Evolutionary conservation across 164 flowering plant species (phyloP), one percentile per base, ranked within the genome.

Genomic region (Liquidambar formosana): DNA sequence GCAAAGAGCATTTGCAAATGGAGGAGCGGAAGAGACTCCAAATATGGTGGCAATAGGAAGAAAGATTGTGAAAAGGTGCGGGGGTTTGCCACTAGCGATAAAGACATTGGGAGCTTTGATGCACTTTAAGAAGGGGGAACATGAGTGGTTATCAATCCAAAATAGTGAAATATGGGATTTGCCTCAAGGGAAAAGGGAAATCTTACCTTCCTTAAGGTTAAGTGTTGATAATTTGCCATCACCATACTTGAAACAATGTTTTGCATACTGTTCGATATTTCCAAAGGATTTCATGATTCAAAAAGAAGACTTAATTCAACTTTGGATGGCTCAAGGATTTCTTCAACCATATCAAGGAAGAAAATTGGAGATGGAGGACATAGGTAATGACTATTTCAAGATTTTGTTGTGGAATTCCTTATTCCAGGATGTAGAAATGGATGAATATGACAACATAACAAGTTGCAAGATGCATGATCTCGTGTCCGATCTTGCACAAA

Each of bases 21-120:
- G 41, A 33, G 41, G 41, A 22, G 51, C 28, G 21, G 6, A 27
- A 56, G 27, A 0, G n/a, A 59, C 23, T 19, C 5, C 6, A 25
- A n/a, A 43, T 58, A 8, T 56, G 43, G 5, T 43, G 13, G 62
- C 13, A 11, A 44, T 56, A 1, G 62, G 60, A 26, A 13, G n/a
- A 5, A 14, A n/a, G 5, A 27, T 67, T 14, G 33, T 3, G 10
- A 10, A 5, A 22, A 33, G 13, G 11, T 52, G 57, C 16, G 22
- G 16, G 48, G 70, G 70, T 38, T 18, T 67, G n/a, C 70, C 70
- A 21, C 57, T 67, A 56, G 70, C 69, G 21, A 47, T n/a, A 15
- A 54, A 41, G 49, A 44, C 38, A 13, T 44, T 66, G 8, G 61
- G 62, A 5, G 48, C 13, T 12, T 19, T 46, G 26, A 23, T 66